Percentiles rank a stretch among this genome's conserved stretches.
Conservation (phyloP, 176 grass and related monocot species). For the Oryza glumipatula region DNA sequence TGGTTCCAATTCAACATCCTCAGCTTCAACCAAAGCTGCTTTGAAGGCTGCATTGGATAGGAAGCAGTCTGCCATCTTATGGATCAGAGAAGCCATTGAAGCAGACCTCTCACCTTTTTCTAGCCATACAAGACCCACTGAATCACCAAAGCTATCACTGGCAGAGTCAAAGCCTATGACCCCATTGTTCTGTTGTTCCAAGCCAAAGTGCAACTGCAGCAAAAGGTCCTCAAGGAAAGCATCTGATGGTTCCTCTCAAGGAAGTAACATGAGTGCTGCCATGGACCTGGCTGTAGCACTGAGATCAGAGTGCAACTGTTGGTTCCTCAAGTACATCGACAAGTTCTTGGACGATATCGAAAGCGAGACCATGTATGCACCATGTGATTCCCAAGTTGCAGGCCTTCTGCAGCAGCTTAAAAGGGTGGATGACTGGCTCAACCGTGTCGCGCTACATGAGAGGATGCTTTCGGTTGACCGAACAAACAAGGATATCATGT, state of each 20-base stretch:
- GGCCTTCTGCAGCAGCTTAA: constrained; percentile 79
- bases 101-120: constrained; percentile 63
- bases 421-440: constrained; percentile 89
- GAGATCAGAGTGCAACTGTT: constrained; percentile 55
- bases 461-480: constrained; percentile 39
- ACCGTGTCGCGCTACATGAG: constrained; percentile 51
- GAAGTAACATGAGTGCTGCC: constrained; percentile 39
- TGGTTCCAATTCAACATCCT: constrained; percentile 27
- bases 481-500: constrained; percentile 45
- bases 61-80: constrained; percentile 66
- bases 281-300: constrained; percentile 49
- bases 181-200: constrained; percentile 52
- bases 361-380: background rate
- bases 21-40: constrained; percentile 38
- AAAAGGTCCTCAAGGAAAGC: constrained; percentile 35
- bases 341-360: constrained; percentile 77
- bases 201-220: constrained; percentile 53
- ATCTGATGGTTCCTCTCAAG: constrained; percentile 41
- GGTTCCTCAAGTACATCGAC: constrained; percentile 87
- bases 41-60: constrained; percentile 62
- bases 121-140: constrained; percentile 39
- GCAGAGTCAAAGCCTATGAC: constrained; percentile 34
- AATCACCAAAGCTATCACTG: constrained; percentile 18
- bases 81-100: constrained; percentile 79
- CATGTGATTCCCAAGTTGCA: constrained; percentile 55